Base-by-base conservation (phyloP, 257 asterid genomes). In the Solanum okadae region DNA sequence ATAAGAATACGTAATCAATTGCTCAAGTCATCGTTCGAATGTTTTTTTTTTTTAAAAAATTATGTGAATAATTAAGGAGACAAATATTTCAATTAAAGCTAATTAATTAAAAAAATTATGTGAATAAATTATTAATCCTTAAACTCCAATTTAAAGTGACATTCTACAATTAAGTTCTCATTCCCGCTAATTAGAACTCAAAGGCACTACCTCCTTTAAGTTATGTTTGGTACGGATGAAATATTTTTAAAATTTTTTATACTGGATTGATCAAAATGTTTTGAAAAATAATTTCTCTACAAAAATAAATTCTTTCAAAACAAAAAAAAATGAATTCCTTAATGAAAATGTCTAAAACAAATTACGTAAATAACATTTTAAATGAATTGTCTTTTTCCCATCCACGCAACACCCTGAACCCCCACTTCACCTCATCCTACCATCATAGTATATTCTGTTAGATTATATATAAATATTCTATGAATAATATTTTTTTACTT, bases 281-380 rank as follows among this genome's bases (percentile, higher is more conserved):
- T 4, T n/a, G 3, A 63, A 65, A 61, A 65, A 65, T 65, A 65
- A n/a, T 65, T 25, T 65, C 3, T 65, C 8, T 0, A 25, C 3
- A 3, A 11, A 25, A 25, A n/a, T 25, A 11, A 5, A 5, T 65
- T 65, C 1, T 65, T 2, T 0, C 18, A 65, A 65, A 65, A 65
- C 0, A 1, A 65, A 7, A 0, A n/a, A n/a, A 65, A 65, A 23
- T 5, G 0, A 25, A 13, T 65, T 1, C 4, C 5, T 27, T 65
- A 5, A 65, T 25, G 0, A 25, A 11, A 65, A 2, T n/a, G 7
- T n/a, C 16, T 1, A 65, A 65, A 65, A 12, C 2, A 25, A 65
- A 27, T 25, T 65, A 0, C 4, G 2, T 12, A 65, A 25, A 65
- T 65, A 11, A 65, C 34, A 23, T 23, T 61, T 2, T 1, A 61